Base-by-base conservation (phyloP, 331 rosid species). In the Cydonia oblonga region DNA sequence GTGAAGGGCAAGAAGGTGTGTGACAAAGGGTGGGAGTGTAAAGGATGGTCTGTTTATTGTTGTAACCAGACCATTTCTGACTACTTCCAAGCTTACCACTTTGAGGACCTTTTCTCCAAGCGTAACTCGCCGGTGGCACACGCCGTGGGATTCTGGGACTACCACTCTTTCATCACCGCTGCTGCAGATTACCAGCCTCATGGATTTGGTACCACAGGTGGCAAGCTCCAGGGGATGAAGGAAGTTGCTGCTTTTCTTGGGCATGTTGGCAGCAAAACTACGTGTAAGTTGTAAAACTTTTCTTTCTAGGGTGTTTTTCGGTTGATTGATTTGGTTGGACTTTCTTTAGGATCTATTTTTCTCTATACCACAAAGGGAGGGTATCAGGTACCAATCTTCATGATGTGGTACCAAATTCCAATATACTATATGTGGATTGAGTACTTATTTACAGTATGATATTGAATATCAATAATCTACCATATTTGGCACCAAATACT, bases 1-100 rank as follows among this genome's bases (percentile, higher is more conserved):
- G 96, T 88, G 58, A 92, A 81, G 86, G 98, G 98, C 15, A 89
- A 92, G 86, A 92, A 88, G 76, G 4, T 92, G 12, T 92, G 98
- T 82, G 91, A 84, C 61, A 92, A 74, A 85, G 98, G 98, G 51
- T 92, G 98, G 98, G 98, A 92, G 78, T 92, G 98, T 44, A 92
- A 88, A 44, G 87, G 84, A 2, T 88, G 86, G 85, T 92, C 98
- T 2, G 74, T 28, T 30, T 86, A 81, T 78, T 92, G 98, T 52
- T 92, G 98, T 56, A 92, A 92, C 70, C 91, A 92, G 0, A 92
- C 98, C 0, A 81, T 92, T 49, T 90, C 96, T 9, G 98, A 92
- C 20, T 92, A 66, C 63, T 90, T 92, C 18, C 38, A 92, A 30
- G 68, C 96, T 0, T 92, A 92, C 71, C 98, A 92, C 61, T 92